These are phyloP conservation scores for Phytopythium boreale DNA, from an alignment of 352 stramenopile genomes.

Conservation along the genomic window DNA sequence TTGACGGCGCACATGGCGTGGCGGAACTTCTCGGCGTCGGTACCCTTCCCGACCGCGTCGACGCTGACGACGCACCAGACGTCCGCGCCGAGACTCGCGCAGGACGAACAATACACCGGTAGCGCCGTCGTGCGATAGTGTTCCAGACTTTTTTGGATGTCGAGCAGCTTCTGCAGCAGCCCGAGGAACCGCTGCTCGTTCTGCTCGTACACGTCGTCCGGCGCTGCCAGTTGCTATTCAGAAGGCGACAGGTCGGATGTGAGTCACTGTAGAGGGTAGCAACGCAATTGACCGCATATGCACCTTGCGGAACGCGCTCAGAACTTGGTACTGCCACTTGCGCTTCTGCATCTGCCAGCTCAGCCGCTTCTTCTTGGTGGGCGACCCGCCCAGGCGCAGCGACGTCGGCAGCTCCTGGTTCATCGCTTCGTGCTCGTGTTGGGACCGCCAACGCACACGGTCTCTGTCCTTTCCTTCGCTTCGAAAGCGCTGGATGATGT, in stretches of 20 bases:
- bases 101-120: slow-evolving; percentile 59
- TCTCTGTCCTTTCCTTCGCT: neutral
- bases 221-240: slow-evolving; percentile 37
- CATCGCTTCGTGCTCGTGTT: slow-evolving; percentile 10
- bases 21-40: slow-evolving; percentile 68
- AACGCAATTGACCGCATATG: neutral
- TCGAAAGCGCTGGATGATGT: too few relatives aligned
- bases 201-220: slow-evolving; percentile 65
- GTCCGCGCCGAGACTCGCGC: slow-evolving; percentile 57
- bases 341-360: slow-evolving; percentile 62
- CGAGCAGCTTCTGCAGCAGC: slow-evolving; percentile 63
- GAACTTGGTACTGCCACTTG: slow-evolving; percentile 53
- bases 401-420: slow-evolving; percentile 17
- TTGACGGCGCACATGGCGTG: slow-evolving; percentile 76
- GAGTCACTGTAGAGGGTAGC: too few relatives aligned
- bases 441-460: too few relatives aligned
- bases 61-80: slow-evolving; percentile 77
- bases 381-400: slow-evolving; percentile 24
- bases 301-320: slow-evolving; percentile 56
- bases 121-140: slow-evolving; percentile 60
- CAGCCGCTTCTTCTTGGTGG: slow-evolving; percentile 32
- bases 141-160: slow-evolving; percentile 68
- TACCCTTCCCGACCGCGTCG: slow-evolving; percentile 52
- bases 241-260: neutral
- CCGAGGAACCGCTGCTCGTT: slow-evolving; percentile 68